These are phyloP conservation scores for sorghum (Sorghum bicolor) DNA, from an alignment of 176 grass and related monocot genomes.

Conservation along the genomic window Sorghum_bicolor_NCBIv3 NC_012873.2:56414001-56414500, in stretches of 20 bases:
- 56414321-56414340: neutral
- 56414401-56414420: neutral
- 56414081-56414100: too few relatives aligned
- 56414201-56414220: neutral
- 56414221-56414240: neutral
- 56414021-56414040: too few relatives aligned
- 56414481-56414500: conserved; percentile 15
- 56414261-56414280: neutral
- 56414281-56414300: neutral
- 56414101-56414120: too few relatives aligned
- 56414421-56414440: neutral
- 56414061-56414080: too few relatives aligned
- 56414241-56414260: neutral
- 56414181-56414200: neutral
- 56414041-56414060: too few relatives aligned
- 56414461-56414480: conserved; percentile 12
- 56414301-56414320: neutral
- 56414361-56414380: conserved; percentile 24
- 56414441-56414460: conserved; percentile 30
- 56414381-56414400: conserved; percentile 38
- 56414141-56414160: neutral
- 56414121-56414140: neutral
- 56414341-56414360: neutral
- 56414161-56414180: conserved; percentile 10
- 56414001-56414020: too few relatives aligned